Base-by-base conservation (phyloP, 306 rosid species). In the Carpinus viminea region DNA sequence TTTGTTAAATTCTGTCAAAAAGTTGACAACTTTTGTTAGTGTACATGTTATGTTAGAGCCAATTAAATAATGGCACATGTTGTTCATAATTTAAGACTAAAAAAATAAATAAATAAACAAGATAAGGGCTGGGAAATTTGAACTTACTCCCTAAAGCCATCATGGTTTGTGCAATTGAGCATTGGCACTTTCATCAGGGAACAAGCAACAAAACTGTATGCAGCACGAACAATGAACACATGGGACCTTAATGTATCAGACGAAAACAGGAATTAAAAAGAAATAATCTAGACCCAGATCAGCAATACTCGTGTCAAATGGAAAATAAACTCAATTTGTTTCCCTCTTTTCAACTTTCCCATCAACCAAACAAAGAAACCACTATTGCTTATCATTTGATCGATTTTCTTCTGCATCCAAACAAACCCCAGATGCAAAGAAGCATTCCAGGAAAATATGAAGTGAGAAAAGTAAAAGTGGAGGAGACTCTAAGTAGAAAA, bases 361-460 rank as follows among this genome's bases (percentile, higher is more conserved):
- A 18, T 70, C 10, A 46, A 28, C 78, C 53, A 75, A 59, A 75
- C 53, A 18, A 10, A 64, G 26, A 2, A 38, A 38, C 70, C 38
- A 0, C 5, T 65, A 15, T 65, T 65, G 15, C 5, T 65, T 38
- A 38, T 65, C 13, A 16, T 65, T 7, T 16, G 71, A 65, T 65
- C 71, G 26, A 38, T 72, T 62, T 69, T 61, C 70, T 76, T 2
- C 31, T 20, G 12, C 48, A 80, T 7, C 68, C 59, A 73, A 15
- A 62, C 61, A 70, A 59, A 7, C 31, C 51, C 75, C 72, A 62
- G 56, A 75, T 53, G 21, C 28, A 4, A 4, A 24, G 31, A 16
- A 16, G 3, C 17, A 11, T 47, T 12, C 51, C 51, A 8, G 9
- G 64, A n/a, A 13, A 26, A 60, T 10, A 36, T 36, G 55, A 18